Conservation (phyloP, 139 green algal genomes). For the Coccomyxa sp. region DNA sequence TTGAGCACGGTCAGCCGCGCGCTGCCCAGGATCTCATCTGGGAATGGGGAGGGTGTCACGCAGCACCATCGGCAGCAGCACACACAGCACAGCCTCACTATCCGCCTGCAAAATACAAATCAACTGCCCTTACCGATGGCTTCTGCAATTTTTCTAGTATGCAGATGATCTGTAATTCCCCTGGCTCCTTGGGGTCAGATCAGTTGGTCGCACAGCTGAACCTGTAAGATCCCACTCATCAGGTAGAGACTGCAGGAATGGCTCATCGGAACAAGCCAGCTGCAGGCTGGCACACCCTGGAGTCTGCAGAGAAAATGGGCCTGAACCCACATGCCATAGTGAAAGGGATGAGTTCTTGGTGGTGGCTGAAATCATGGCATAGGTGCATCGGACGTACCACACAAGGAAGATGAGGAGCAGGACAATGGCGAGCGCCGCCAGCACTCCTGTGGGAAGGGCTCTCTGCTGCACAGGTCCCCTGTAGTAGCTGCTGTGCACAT, state of each 20-base stretch:
- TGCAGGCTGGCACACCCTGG: too few relatives aligned
- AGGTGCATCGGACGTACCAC: not conserved
- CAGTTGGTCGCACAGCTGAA: not conserved
- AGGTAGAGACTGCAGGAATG: too few relatives aligned
- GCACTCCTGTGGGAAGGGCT: not conserved
- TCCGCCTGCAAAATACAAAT: not conserved
- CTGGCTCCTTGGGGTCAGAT: not conserved
- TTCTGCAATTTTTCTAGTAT: not conserved
- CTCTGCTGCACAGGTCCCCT: not conserved
- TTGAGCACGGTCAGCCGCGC: not conserved
- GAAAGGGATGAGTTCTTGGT: too few relatives aligned
- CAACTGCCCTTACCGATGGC: not conserved
- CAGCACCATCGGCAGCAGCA: conserved; percentile 3
- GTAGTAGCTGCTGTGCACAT: not conserved
- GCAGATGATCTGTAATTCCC: too few relatives aligned
- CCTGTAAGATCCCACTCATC: not conserved
- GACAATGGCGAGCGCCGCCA: not conserved
- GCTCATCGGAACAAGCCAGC: too few relatives aligned
- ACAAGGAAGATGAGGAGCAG: conserved; percentile 5
- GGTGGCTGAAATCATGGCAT: too few relatives aligned
- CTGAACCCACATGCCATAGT: too few relatives aligned
- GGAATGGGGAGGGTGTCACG: not conserved
- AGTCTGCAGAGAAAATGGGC: too few relatives aligned
- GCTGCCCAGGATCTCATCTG: not conserved
- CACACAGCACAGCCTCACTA: not conserved